Percentiles rank a stretch among this genome's conserved stretches.
phyloP scores from a whole-genome alignment of 1,284 basidiomycete species.

The Inonotus obliquus region DNA sequence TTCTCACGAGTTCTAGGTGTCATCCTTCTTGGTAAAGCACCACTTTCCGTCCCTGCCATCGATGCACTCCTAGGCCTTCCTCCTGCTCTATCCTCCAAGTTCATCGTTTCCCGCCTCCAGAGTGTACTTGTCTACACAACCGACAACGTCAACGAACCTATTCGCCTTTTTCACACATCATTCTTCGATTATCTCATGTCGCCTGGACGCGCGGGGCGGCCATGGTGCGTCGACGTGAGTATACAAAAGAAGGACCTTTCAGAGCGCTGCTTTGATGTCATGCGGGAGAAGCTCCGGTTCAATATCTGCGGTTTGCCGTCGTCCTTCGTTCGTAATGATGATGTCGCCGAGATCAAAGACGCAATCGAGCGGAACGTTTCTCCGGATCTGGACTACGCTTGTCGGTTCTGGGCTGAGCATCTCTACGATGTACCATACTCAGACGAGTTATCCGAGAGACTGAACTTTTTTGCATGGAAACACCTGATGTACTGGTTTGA shows the following conservation, averaged over 20 bases:
- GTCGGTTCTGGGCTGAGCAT: slow-evolving; percentile 1
- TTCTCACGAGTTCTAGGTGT: neutral
- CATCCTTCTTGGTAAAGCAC: neutral
- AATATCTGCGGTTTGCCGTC: slow-evolving; percentile 7
- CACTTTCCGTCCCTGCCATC: neutral
- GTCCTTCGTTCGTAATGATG: too few relatives aligned
- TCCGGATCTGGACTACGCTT: neutral
- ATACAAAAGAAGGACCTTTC: neutral
- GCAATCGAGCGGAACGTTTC: neutral
- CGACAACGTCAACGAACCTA: neutral
- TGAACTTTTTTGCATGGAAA: too few relatives aligned
- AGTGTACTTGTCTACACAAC: neutral
- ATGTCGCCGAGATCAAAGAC: neutral
- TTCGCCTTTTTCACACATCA: too few relatives aligned
- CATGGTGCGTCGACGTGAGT: neutral
- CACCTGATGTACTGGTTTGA: slow-evolving; percentile 19
- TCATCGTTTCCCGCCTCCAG: neutral
- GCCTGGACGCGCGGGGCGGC: neutral
- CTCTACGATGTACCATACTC: slow-evolving; percentile 3
- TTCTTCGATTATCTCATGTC: slow-evolving; percentile 4
- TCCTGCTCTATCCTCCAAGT: neutral
- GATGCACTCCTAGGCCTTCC: slow-evolving; percentile 1
- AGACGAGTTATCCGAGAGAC: slow-evolving; percentile 10
- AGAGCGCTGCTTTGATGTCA: neutral
- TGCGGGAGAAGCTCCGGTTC: neutral